Base-by-base conservation (phyloP, 2,329 filamentous ascomycete genomes). In the Ophiostoma triangulosporum region DNA sequence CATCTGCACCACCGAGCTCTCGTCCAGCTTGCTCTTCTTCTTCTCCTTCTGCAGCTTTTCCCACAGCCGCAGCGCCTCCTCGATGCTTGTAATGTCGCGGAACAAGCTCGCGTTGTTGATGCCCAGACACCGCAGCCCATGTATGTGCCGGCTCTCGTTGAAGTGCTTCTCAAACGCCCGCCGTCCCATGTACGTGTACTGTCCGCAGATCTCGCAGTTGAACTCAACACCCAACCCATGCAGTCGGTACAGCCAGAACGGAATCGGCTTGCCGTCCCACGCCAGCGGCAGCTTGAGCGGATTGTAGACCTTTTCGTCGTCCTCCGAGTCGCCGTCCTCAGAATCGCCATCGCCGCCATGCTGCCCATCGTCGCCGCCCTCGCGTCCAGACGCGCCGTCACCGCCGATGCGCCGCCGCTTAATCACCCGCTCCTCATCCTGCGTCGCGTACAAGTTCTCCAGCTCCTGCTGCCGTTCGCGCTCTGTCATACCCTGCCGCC, bases 191-290 rank as follows among this genome's bases (percentile, higher is more conserved):
- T 60, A 60, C 3, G 56, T 59, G 45, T 56, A 60, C 24, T 57
- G 54, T 0, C 93, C 93, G 64, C 93, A 98, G 54, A 98, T 88
- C 66, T 98, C 91, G 72, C 93, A 98, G 0, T 86, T 77, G 61
- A 96, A 95, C 62, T 98, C 93, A 12, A 95, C 89, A 8, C 93
- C 93, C 26, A 98, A 73, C 1, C 93, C 93, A 64, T 98, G 93
- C 15, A 98, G 76, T 61, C 96, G 93, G 75, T 97, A 98, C 15
- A 98, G 77, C 93, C 93, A 98, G 73, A 93, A 98, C 0, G 94
- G 93, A 62, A 98, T 98, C 0, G 94, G 93, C 65, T 98, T 98
- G 61, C 94, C 93, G 61, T 98, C 93, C 94, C 94, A 98, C 2
- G 88, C 91, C 7, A 98, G 76, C 0, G 93, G 93, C 2, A 98